Base-by-base conservation (phyloP, 2,329 filamentous ascomycete genomes). In the Dryadomyces quercus-mongolicae region DNA sequence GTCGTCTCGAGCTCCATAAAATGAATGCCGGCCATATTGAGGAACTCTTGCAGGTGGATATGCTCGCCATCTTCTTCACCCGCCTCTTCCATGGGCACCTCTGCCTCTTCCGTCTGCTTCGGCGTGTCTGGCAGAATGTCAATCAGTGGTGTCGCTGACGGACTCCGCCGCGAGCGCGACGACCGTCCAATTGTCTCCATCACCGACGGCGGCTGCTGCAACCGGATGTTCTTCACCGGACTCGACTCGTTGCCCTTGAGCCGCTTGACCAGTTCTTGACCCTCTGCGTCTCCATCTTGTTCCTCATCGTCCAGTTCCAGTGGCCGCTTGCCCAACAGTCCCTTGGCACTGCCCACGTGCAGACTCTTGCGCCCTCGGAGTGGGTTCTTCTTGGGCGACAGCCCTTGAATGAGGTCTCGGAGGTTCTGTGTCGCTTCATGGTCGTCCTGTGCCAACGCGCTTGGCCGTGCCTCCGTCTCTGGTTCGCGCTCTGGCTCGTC, bases 1-100 rank as follows among this genome's bases (percentile, higher is more conserved):
- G 91, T 96, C 0, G 92, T 95, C n/a, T 86, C 95, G 51, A 98
- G 75, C 66, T 98, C 93, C 87, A 98, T 96, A 71, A 98, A 98
- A 53, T 91, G 88, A 63, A 98, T 95, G 56, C 88, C 94, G 2
- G 92, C 96, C 82, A 95, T 84, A 58, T 94, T 88, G 47, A 98
- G 72, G 69, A 98, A 98, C 53, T 95, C 87, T 61, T 95, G 89
- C 3, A 98, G 75, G 48, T 91, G 86, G 53, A 95, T 90, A 21
- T 76, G 77, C 25, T 84, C 78, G 20, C 77, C 75, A 15, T 82
- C 77, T 21, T 73, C 76, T 13, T 73, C n/a, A n/a, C n/a, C 67
- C 20, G 74, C 74, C n/a, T 81, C 76, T 6, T 76, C 68, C 21
- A 16, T 15, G 5, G 36, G 6, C 22, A 12, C 45, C 5, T 31